Base-by-base conservation (phyloP, 192 early-diverging fungal species). In the Coemansia reversa region DNA sequence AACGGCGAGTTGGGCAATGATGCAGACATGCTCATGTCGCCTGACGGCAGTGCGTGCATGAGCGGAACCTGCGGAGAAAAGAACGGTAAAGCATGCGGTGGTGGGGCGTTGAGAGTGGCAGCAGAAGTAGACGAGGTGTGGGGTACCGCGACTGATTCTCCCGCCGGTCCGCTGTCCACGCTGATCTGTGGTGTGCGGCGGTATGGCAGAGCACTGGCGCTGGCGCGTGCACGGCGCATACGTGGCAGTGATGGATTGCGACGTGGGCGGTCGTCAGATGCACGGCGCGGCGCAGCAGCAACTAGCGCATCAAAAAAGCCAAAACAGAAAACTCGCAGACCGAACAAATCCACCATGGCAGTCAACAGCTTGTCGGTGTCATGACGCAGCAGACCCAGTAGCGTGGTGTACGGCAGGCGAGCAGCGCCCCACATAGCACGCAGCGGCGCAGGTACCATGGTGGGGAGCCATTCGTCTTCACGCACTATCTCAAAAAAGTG, bases 1-100 rank as follows among this genome's bases (percentile, higher is more conserved):
- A 61, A 74, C 24, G 76, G 76, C 55, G 76, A 74, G 64, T 70
- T 79, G 49, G 76, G 76, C 70, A 79, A 52, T 32, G 76, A 79
- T 50, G 51, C 55, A 0, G 73, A 75, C 67, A 79, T 69, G 12
- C 67, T 30, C 42, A 79, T 54, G 39, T 74, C 70, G 23, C 49
- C 61, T 20, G 67, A 59, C 39, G 67, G 51, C 7, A 72, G 62
- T 39, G 65, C 55, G 48, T 60, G 49, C 33, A 42, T 42, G 29
- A 48, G 48, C 5, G 60, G 57, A 11, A 55, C 32, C 62, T 79
- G 76, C 5, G 76, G 76, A n/a, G 76, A 79, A 14, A 79, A 27
- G 29, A 74, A 66, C 9, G 70, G 63, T 42, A 72, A 55, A 1
- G 53, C 62, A 8, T 33, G 28, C 27, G 47, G 23, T 16, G 58